These are phyloP conservation scores for Penicillium occitanis DNA, from an alignment of 2,329 filamentous ascomycete genomes.

Conservation along the genomic window DNA sequence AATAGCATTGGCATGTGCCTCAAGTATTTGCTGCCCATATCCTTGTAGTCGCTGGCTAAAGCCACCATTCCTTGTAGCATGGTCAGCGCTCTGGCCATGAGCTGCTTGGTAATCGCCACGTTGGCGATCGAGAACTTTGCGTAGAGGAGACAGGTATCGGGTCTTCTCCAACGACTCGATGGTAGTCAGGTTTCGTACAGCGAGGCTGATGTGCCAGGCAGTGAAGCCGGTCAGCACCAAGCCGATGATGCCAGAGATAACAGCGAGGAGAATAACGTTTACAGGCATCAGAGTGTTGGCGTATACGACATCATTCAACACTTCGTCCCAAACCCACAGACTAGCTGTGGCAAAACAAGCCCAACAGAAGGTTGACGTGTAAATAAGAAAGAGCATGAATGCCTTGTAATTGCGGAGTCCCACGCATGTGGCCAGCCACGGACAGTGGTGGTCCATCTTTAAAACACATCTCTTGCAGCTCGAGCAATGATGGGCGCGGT, in stretches of 20 bases:
- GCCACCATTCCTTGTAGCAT: slow-evolving; percentile 34
- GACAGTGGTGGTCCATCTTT: slow-evolving; percentile 99
- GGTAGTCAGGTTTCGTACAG: slow-evolving; percentile 78
- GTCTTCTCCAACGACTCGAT: slow-evolving; percentile 97
- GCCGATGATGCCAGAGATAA: slow-evolving; percentile 86
- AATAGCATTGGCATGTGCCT: slow-evolving; percentile 77
- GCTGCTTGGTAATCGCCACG: slow-evolving; percentile 45
- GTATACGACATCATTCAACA: slow-evolving; percentile 68
- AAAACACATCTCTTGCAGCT: slow-evolving; percentile 91
- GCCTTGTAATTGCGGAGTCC: slow-evolving; percentile 94
- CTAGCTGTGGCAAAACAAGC: slow-evolving; percentile 74
- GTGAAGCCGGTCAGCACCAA: slow-evolving; percentile 88
- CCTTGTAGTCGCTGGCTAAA: slow-evolving; percentile 52
- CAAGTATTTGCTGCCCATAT: slow-evolving; percentile 71
- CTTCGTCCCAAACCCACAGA: slow-evolving; percentile 81
- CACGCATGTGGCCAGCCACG: slow-evolving; percentile 95
- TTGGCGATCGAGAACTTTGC: slow-evolving; percentile 67
- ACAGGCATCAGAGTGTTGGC: slow-evolving; percentile 78
- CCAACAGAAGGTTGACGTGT: slow-evolving; percentile 83
- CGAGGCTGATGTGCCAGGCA: slow-evolving; percentile 84
- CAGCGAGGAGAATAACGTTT: slow-evolving; percentile 84
- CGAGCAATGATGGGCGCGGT: slow-evolving; percentile 94
- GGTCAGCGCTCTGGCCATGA: slow-evolving; percentile 32
- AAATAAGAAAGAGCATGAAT: slow-evolving; percentile 88
- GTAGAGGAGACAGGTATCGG: slow-evolving; percentile 79